Evolutionary conservation across 176 grass and related monocot species (phyloP).

Genomic region (Carex kokanica): DNA sequence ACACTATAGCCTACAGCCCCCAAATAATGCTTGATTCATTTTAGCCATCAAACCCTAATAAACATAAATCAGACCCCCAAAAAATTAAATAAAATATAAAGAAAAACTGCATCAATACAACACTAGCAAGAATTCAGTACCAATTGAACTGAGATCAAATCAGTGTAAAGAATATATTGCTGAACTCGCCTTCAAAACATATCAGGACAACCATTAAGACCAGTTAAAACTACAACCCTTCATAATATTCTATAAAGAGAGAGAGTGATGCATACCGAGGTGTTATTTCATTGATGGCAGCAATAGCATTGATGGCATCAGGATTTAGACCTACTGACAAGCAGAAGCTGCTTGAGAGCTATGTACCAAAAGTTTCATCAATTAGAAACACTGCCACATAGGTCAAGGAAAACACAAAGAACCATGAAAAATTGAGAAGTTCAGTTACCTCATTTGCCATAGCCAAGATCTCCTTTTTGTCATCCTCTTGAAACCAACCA

Average conservation of each 20-base stretch:
- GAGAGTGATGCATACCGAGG: conserved; percentile 34
- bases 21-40: background rate
- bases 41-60: background rate
- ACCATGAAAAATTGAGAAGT: conserved; percentile 17
- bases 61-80: background rate
- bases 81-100: background rate
- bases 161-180: background rate
- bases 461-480: conserved; percentile 52
- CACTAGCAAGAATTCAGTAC: background rate
- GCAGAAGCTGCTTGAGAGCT: conserved; percentile 77
- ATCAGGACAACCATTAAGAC: background rate
- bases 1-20: background rate
- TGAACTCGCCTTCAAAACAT: background rate
- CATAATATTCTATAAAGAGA: background rate
- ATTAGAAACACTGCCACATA: conserved; percentile 30
- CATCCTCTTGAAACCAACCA: conserved; percentile 62
- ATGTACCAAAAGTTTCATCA: conserved; percentile 27
- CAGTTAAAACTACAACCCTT: background rate
- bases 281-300: conserved; percentile 59
- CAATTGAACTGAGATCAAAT: background rate
- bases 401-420: background rate
- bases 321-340: conserved; percentile 24
- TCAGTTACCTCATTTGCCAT: conserved; percentile 73
- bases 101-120: background rate
- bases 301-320: conserved; percentile 33